Conservation (phyloP, 768 basidiomycete genomes). For the Xerocomellus chrysenteron region DNA sequence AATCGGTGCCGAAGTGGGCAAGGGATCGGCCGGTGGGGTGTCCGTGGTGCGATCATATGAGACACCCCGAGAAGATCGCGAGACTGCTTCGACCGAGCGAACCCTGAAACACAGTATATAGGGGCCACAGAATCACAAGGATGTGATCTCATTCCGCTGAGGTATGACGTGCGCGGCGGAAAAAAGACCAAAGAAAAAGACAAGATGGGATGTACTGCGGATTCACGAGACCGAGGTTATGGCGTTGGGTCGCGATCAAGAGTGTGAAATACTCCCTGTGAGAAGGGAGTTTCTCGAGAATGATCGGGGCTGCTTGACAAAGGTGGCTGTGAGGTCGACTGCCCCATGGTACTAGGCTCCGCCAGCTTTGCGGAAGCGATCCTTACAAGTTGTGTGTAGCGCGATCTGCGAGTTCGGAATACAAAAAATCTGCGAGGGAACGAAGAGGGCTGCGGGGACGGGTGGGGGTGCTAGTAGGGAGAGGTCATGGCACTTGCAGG, state of each 20-base stretch:
- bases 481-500: conserved; percentile 22
- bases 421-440: conserved; percentile 47
- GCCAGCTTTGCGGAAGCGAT: conserved; percentile 58
- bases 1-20: conserved; percentile 26
- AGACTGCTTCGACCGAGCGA: conserved; percentile 47
- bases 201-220: conserved; percentile 16
- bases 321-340: conserved; percentile 67
- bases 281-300: conserved; percentile 73
- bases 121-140: conserved; percentile 44
- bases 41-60: too few species aligned
- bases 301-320: conserved; percentile 73
- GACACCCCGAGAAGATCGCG: too few species aligned
- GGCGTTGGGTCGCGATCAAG: conserved; percentile 56
- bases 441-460: conserved; percentile 15
- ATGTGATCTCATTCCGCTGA: conserved; percentile 44
- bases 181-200: background rate
- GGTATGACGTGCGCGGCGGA: background rate
- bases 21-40: conserved; percentile 3
- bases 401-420: conserved; percentile 66
- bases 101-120: conserved; percentile 52
- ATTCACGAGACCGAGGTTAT: conserved; percentile 73
- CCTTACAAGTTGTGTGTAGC: conserved; percentile 60
- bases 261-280: conserved; percentile 64
- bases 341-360: conserved; percentile 43
- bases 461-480: conserved; percentile 15